A percentile compares a stretch with the other conserved stretches of the same genome.
Conservation (phyloP, 192 early-diverging fungal genomes). For the Backusella macrospora region DNA sequence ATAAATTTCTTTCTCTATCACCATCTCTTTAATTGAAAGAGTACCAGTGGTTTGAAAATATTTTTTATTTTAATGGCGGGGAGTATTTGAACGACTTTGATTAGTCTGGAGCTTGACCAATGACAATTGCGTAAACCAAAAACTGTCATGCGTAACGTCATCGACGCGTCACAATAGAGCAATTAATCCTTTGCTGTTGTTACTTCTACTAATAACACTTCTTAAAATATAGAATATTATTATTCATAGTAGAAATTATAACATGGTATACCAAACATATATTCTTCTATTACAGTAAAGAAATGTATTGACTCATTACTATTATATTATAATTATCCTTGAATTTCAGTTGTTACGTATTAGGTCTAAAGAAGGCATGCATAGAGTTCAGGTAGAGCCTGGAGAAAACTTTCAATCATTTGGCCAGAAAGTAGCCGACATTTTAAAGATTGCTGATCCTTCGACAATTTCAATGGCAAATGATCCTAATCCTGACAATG, state of each 20-base stretch:
- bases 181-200: background rate
- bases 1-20: too few relatives aligned
- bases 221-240: background rate
- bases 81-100: too few relatives aligned
- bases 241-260: background rate
- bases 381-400: slow-evolving; percentile 62
- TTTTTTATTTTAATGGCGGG: too few relatives aligned
- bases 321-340: background rate
- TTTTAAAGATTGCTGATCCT: slow-evolving; percentile 2
- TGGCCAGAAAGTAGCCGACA: slow-evolving; percentile 54
- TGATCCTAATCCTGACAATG: background rate
- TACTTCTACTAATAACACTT: background rate
- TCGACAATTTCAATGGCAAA: slow-evolving; percentile 5
- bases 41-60: too few relatives aligned
- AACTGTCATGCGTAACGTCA: slow-evolving; percentile 3
- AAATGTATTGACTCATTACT: too few relatives aligned
- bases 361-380: slow-evolving; percentile 70
- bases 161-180: background rate
- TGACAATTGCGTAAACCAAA: background rate
- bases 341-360: slow-evolving; percentile 63
- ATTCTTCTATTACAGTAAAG: background rate
- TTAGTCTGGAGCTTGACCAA: too few relatives aligned
- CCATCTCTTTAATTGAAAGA: too few relatives aligned
- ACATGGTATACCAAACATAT: background rate
- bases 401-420: slow-evolving; percentile 53